Percentiles rank a stretch among this genome's conserved stretches.
These are phyloP conservation scores for Lactarius indigo DNA, from an alignment of 768 basidiomycete genomes.

Conservation along the genomic window DNA sequence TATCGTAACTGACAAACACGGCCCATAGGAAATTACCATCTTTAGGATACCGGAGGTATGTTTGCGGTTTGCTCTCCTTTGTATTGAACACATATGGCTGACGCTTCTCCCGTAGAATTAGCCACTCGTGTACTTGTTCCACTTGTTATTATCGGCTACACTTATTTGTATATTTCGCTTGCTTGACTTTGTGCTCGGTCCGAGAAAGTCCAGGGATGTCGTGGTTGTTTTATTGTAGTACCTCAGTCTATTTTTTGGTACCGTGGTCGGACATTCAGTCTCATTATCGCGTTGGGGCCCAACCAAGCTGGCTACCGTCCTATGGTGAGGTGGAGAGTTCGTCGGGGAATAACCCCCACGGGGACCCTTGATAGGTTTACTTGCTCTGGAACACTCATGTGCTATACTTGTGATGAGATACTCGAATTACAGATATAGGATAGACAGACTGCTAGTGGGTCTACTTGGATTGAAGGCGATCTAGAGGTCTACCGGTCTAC, in stretches of 20 bases:
- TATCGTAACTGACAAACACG: neutral
- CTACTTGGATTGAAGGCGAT: neutral
- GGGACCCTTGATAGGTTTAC: no score
- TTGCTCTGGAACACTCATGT: no score
- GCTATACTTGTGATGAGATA: no score
- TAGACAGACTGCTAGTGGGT: no score
- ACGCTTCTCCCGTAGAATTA: slow-evolving; percentile 13
- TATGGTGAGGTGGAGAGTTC: no score
- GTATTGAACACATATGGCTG: neutral
- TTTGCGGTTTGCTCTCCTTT: neutral
- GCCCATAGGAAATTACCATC: slow-evolving; percentile 72
- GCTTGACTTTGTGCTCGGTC: neutral
- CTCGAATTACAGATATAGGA: no score
- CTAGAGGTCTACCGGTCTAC: slow-evolving; percentile 22
- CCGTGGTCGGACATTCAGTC: neutral
- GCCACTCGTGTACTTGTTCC: slow-evolving; percentile 5
- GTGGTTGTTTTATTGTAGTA: neutral
- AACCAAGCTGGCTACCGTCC: no score
- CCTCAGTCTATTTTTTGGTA: neutral
- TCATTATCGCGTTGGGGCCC: neutral
- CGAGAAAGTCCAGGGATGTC: neutral
- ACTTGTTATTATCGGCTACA: slow-evolving; percentile 10
- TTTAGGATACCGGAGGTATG: slow-evolving; percentile 86
- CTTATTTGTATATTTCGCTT: slow-evolving; percentile 14
- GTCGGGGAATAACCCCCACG: no score